Evolutionary conservation across 495 filamentous ascomycete species (phyloP), one percentile per base, ranked within the genome.

Genomic region (Penicillium antarcticum): DNA sequence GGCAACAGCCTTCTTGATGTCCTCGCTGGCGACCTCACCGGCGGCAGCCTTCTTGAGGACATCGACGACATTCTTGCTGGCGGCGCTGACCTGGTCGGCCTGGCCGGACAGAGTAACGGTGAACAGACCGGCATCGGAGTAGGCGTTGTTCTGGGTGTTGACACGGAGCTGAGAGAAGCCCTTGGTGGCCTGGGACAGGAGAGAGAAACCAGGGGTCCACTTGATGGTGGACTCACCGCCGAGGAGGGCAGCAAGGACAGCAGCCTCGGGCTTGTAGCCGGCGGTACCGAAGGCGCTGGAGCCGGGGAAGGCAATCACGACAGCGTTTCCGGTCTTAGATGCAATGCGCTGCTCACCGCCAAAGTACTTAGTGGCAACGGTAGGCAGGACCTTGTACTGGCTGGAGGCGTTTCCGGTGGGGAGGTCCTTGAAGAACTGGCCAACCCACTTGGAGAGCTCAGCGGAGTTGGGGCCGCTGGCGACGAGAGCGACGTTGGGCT

Each of bases 111-210:
- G 79, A 56, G 85, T 83, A 57, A 96, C 85, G 53, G 84, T 80
- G 43, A 99, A 79, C 19, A 99, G 84, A 59, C 94, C 95, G 48
- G 92, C 88, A 62, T 99, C 94, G 13, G 92, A 96, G 81, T 97
- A 99, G 48, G 88, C 81, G 53, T 77, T 70, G 76, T 95, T 89
- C 57, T 81, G 78, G 39, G 91, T 90, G 3, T 79, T 71, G 55
- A 87, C 82, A 48, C 71, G 73, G 47, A 86, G 83, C 58, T 86
- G 82, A 17, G 84, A 81, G 67, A 81, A 77, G 16, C 76, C 74
- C 44, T 85, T 74, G 47, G 83, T 78, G 36, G 85, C 87, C 75
- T 95, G 89, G 49, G 86, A 80, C 37, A 99, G 82, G 38, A 96
- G 76, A 11, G 87, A 92, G 77, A 95, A 97, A 47, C 94, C 95